Evolutionary conservation across 768 basidiomycete genomes (phyloP).

Genomic region (Bullera alba): DNA sequence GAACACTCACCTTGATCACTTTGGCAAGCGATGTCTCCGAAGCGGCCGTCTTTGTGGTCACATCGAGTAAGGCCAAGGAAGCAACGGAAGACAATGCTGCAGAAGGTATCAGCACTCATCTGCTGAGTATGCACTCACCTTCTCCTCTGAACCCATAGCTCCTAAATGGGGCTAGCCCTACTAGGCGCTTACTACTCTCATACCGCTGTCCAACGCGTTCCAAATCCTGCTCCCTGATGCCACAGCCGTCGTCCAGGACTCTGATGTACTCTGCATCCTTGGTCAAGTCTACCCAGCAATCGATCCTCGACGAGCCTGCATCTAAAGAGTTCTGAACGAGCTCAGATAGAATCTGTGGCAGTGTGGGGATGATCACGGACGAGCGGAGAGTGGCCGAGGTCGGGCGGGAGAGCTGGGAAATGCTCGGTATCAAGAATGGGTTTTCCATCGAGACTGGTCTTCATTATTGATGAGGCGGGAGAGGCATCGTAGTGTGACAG

Average conservation of each 20-base stretch:
- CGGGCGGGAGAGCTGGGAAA: constrained; percentile 50
- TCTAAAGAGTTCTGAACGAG: constrained; percentile 87
- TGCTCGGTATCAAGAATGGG: too few species aligned
- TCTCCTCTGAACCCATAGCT: constrained; percentile 92
- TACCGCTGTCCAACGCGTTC: constrained; percentile 59
- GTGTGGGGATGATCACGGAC: constrained; percentile 71
- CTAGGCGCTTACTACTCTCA: constrained; percentile 48
- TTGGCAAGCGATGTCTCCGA: constrained; percentile 66
- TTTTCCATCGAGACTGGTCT: too few species aligned
- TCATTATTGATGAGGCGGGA: too few species aligned
- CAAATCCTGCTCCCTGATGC: constrained; percentile 62
- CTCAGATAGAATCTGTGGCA: constrained; percentile 73
- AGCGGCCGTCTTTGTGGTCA: constrained; percentile 63
- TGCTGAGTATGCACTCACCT: constrained; percentile 52
- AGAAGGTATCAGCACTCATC: not conserved
- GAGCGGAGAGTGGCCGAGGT: constrained; percentile 72
- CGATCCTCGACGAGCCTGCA: constrained; percentile 62
- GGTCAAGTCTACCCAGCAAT: constrained; percentile 64
- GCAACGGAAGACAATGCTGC: constrained; percentile 77
- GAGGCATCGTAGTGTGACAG: too few species aligned
- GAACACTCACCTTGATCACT: constrained; percentile 61
- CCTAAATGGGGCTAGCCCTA: constrained; percentile 1
- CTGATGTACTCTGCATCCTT: constrained; percentile 65
- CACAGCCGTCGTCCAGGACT: constrained; percentile 77
- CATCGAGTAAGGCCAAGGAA: constrained; percentile 70